Evolutionary conservation across 306 rosid species (phyloP).

Genomic region (Glycine latifolia): DNA sequence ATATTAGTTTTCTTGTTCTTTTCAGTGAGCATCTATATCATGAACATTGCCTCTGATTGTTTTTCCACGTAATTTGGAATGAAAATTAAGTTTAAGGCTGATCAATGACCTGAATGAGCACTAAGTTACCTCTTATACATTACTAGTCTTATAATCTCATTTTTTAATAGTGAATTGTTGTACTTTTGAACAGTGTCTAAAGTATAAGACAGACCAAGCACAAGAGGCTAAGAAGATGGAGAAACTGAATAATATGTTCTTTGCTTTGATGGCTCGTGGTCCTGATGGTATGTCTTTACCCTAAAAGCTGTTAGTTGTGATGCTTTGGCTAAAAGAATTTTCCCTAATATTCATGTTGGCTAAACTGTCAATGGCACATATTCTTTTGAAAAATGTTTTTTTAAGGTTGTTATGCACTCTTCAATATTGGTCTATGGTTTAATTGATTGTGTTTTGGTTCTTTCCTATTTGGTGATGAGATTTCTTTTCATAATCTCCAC

Average conservation of each 20-base stretch:
- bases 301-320: constrained; percentile 1
- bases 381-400: not conserved
- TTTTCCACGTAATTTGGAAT: not conserved
- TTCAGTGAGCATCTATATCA: not conserved
- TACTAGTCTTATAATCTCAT: not conserved
- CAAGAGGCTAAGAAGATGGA: constrained; percentile 97
- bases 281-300: constrained; percentile 71
- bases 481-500: not conserved
- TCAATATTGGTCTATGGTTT: not conserved
- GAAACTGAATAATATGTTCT: constrained; percentile 81
- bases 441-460: not conserved
- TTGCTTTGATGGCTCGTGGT: constrained; percentile 92
- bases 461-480: constrained; percentile 6
- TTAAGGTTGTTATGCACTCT: not conserved
- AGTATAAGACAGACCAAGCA: constrained; percentile 88
- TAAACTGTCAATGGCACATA: not conserved
- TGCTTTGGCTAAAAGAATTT: constrained; percentile 2
- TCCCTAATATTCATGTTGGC: not conserved
- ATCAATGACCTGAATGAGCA: not conserved
- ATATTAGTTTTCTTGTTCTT: not conserved
- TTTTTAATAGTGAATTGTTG: constrained; percentile 25
- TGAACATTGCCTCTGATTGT: not conserved
- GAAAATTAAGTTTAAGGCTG: not conserved
- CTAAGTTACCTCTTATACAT: not conserved
- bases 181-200: constrained; percentile 68